Percentiles rank a stretch among this genome's conserved stretches.
phyloP scores from a whole-genome alignment of 345 rosid species.

The Mallotus nudiflorus region DNA sequence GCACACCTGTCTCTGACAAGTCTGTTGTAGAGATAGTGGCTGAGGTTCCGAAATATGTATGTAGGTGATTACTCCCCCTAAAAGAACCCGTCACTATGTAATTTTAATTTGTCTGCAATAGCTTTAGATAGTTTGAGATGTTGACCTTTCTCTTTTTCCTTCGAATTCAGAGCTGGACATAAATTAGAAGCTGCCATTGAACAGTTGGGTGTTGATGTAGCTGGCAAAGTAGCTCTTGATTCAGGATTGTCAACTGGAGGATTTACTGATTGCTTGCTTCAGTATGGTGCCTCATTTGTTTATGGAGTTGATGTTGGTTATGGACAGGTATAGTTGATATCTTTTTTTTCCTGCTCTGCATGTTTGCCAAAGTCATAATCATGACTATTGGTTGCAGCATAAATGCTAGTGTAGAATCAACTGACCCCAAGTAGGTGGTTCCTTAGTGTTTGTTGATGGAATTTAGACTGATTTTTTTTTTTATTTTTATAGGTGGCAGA shows the following conservation, averaged over 20 bases:
- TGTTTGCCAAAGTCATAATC: neutral
- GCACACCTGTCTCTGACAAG: constrained; percentile 70
- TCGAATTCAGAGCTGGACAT: constrained; percentile 71
- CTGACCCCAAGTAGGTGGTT: constrained; percentile 9
- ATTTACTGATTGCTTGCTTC: constrained; percentile 93
- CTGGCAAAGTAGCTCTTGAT: constrained; percentile 92
- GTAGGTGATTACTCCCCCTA: constrained; percentile 81
- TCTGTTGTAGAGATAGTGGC: constrained; percentile 71
- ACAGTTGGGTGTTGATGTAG: constrained; percentile 74
- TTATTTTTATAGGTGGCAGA: constrained; percentile 85
- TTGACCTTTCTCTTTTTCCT: constrained; percentile 16
- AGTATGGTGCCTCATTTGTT: constrained; percentile 82
- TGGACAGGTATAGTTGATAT: constrained; percentile 64
- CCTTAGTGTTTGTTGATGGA: constrained; percentile 13
- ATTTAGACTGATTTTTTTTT: constrained; percentile 11
- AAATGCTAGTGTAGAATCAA: constrained; percentile 4
- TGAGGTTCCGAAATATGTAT: constrained; percentile 92
- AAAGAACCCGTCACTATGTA: constrained; percentile 16
- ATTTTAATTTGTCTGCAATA: neutral
- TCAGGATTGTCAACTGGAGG: constrained; percentile 97
- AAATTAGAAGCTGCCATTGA: constrained; percentile 96
- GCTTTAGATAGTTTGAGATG: neutral
- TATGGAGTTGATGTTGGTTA: constrained; percentile 98
- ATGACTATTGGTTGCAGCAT: neutral
- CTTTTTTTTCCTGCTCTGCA: neutral